Percentiles rank a stretch among this genome's conserved stretches.
Evolutionary conservation across 2,329 filamentous ascomycete genomes (phyloP).

Genomic region (Xylaria sp.): DNA sequence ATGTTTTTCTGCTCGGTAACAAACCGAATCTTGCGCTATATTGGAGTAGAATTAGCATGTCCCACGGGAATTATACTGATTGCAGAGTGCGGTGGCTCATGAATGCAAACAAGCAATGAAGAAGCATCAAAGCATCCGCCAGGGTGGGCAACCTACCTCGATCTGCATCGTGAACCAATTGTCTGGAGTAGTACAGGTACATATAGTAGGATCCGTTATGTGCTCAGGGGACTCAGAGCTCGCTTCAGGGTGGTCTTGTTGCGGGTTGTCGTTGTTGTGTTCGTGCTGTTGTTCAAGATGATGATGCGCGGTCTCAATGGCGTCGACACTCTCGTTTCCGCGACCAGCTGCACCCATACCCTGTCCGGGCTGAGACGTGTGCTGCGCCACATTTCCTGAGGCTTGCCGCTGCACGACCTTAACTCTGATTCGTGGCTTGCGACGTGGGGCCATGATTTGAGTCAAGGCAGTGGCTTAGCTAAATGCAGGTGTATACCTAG

Average conservation of each 20-base stretch:
- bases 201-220: not conserved
- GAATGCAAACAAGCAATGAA: not conserved
- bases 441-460: constrained; percentile 11
- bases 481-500: not conserved
- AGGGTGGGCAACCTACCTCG: constrained; percentile 42
- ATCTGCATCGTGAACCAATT: constrained; percentile 43
- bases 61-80: not conserved
- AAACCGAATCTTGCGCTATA: constrained; percentile 90
- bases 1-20: constrained; percentile 90
- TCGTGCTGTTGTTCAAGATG: not conserved
- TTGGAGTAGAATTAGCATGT: constrained; percentile 45
- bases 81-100: not conserved
- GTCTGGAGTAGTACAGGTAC: not conserved
- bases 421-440: constrained; percentile 4
- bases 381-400: constrained; percentile 6
- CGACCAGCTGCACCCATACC: not conserved
- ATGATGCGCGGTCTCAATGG: constrained; percentile 21
- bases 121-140: too few species aligned
- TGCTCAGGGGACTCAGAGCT: not conserved
- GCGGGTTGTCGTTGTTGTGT: not conserved
- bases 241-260: not conserved
- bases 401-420: not conserved
- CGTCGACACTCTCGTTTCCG: constrained; percentile 4
- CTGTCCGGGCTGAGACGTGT: constrained; percentile 3
- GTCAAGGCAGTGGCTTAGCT: not conserved